These are phyloP conservation scores for Magnaporthiopsis poae DNA, from an alignment of 2,329 filamentous ascomycete genomes.

Conservation along the genomic window DNA sequence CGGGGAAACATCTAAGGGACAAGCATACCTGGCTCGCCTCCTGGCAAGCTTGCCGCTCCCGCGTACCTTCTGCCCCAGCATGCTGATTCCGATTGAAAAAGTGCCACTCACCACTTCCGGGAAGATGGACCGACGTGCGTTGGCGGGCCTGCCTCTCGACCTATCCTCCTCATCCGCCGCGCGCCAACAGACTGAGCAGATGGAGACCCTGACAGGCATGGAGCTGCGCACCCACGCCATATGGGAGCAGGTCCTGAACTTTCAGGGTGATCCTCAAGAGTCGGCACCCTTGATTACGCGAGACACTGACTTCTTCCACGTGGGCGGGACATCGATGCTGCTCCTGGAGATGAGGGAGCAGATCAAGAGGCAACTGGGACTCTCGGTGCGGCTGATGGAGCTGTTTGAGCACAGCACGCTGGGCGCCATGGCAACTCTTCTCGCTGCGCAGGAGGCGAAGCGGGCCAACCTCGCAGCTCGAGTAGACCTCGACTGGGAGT, in stretches of 20 bases:
- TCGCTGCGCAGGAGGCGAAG: neutral
- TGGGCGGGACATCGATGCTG: conserved; percentile 17
- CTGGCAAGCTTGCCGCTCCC: neutral
- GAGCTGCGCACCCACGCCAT: conserved; percentile 9
- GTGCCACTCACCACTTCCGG: neutral
- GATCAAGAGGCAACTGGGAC: neutral
- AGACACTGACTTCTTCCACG: conserved; percentile 25
- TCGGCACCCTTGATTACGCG: neutral
- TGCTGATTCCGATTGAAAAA: conserved; percentile 1
- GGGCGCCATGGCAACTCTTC: neutral
- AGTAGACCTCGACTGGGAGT: no score
- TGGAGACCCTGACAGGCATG: conserved; percentile 1
- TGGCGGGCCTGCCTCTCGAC: neutral
- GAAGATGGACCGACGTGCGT: neutral
- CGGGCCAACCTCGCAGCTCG: no score
- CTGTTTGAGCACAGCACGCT: conserved; percentile 2
- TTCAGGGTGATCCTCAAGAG: no score
- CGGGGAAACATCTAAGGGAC: no score
- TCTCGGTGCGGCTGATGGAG: neutral
- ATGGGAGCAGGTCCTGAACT: neutral
- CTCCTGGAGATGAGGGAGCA: conserved; percentile 12
- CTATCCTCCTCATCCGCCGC: neutral
- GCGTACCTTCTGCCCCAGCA: neutral
- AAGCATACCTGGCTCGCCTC: conserved; percentile 1
- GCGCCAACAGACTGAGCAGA: neutral